Evolutionary conservation across 306 rosid genomes (phyloP).

Genomic region (Ochetophila trinervis): DNA sequence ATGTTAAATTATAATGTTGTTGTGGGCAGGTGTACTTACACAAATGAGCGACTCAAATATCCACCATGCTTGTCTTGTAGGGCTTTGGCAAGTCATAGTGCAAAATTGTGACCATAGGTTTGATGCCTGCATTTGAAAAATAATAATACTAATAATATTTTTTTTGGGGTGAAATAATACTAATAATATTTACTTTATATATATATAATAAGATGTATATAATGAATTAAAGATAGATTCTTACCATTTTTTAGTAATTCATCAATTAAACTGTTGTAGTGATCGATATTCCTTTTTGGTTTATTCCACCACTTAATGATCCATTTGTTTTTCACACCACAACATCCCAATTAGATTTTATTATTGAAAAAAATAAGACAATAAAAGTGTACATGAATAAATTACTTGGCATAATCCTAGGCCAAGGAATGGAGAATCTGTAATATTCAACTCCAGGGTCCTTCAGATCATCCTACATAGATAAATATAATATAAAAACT

Average conservation of each 20-base stretch:
- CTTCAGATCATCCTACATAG: constrained; percentile 2
- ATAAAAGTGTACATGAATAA: too few relatives aligned
- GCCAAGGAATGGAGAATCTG: constrained; percentile 40
- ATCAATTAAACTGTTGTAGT: constrained; percentile 20
- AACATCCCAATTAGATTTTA: too few relatives aligned
- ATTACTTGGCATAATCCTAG: constrained; percentile 1
- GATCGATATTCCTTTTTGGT: constrained; percentile 32
- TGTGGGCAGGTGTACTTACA: constrained; percentile 39
- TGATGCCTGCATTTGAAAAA: constrained; percentile 19
- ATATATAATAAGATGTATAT: too few relatives aligned
- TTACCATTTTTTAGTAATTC: constrained; percentile 21
- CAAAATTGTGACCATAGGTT: constrained; percentile 34
- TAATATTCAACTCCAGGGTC: constrained; percentile 25
- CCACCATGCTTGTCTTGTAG: constrained; percentile 37
- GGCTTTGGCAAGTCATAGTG: constrained; percentile 39
- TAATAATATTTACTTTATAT: too few relatives aligned
- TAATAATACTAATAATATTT: too few relatives aligned
- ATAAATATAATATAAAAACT: too few relatives aligned
- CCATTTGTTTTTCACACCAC: constrained; percentile 32
- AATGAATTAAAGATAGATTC: too few relatives aligned
- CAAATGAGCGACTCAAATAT: constrained; percentile 26
- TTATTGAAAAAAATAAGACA: too few relatives aligned
- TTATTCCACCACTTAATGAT: constrained; percentile 23
- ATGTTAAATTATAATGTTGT: too few relatives aligned
- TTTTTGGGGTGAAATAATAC: too few relatives aligned